Base-by-base conservation (phyloP, 208 protist species). In the Leishmania amazonensis region DNA sequence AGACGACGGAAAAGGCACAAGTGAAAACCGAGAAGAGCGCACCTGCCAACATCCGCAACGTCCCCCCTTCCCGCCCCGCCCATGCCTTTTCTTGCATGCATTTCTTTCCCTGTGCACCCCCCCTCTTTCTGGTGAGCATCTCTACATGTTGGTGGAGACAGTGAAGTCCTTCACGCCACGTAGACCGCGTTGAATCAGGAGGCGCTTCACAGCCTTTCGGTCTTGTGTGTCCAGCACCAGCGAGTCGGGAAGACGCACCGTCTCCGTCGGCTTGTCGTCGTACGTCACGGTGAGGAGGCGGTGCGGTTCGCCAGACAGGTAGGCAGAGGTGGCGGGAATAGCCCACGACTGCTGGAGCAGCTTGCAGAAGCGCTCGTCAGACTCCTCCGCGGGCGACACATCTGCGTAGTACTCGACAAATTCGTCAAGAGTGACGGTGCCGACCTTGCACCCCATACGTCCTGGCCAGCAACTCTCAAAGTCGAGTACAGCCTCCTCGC, bases 321-420 rank as follows among this genome's bases (percentile, higher is more conserved):
- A 95, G 62, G 86, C 90, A 49, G 95, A 89, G 15, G 89, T 93
- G 42, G 77, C 85, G 3, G 92, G 92, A 73, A 98, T 96, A 21
- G 58, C 75, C 96, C 96, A 98, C 57, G 86, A 86, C 80, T 85
- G 84, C 54, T 90, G 79, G 73, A 98, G 47, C 42, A 91, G 84
- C 21, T 47, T 64, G n/a, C 93, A 76, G 86, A 98, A 98, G 77
- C 95, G 89, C n/a, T 90, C 93, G 70, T 98, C 96, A 35, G 91
- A 85, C 45, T 94, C 84, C 42, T 91, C 87, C 24, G 89, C 84
- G 24, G 92, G 94, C 35, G 93, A 97, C 76, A 98, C 79, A 85
- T 98, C 96, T 45, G 88, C 93, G 89, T 98, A 98, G 91, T 98
- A 98, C 70, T 96, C 94, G 35, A 95, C 81, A 85, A 97, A 98